Evolutionary conservation across 805 yeast species (phyloP).

Genomic region (Candida maesae): DNA sequence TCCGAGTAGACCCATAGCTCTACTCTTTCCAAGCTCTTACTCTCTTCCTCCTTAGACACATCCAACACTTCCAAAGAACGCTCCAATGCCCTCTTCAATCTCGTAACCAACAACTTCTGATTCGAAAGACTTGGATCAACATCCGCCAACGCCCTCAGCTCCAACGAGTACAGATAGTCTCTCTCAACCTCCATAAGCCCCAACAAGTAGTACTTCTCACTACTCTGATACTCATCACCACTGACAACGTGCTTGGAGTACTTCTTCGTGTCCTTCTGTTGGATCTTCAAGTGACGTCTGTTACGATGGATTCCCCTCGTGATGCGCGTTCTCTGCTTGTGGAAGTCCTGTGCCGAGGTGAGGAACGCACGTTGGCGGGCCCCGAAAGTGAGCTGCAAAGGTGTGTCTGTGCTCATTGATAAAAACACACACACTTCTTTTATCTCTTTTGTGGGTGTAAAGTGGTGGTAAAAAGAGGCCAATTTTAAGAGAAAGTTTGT

Average conservation of each 20-base stretch:
- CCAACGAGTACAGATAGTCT: constrained; percentile 65
- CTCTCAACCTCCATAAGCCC: constrained; percentile 73
- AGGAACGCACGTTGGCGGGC: constrained; percentile 61
- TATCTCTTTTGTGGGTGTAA: no score
- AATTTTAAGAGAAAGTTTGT: no score
- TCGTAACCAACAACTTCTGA: constrained; percentile 55
- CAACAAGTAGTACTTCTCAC: constrained; percentile 52
- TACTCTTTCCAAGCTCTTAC: constrained; percentile 30
- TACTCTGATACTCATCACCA: constrained; percentile 45
- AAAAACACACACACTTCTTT: no score
- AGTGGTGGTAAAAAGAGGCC: no score
- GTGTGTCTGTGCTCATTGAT: no score
- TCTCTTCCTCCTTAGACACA: constrained; percentile 35
- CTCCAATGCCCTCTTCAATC: constrained; percentile 59
- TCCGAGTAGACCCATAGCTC: constrained; percentile 42
- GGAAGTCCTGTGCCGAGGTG: constrained; percentile 64
- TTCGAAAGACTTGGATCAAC: constrained; percentile 37
- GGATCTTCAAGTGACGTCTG: constrained; percentile 60
- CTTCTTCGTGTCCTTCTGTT: constrained; percentile 63
- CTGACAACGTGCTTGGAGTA: constrained; percentile 49
- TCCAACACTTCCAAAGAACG: constrained; percentile 39
- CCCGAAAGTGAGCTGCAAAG: constrained; percentile 37
- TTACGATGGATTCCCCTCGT: constrained; percentile 58
- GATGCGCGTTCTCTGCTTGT: constrained; percentile 59
- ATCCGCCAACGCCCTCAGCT: constrained; percentile 52